Percentiles rank a stretch among this genome's conserved stretches.
Evolutionary conservation across 1,284 basidiomycete species (phyloP).

Genomic region (Sporisorium exsertum): DNA sequence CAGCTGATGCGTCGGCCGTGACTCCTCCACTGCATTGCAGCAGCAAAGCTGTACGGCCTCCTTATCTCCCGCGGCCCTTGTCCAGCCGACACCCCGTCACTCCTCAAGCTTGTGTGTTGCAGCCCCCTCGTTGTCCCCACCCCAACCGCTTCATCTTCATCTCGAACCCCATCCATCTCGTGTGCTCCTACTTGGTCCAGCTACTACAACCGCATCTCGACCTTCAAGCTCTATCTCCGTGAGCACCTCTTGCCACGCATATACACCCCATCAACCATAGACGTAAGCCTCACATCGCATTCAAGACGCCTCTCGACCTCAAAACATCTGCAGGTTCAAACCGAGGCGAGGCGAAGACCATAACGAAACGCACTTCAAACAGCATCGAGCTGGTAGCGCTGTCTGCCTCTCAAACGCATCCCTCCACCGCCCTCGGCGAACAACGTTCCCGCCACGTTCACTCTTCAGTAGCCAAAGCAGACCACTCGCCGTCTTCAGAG

Average conservation of each 20-base stretch:
- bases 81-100: constrained; percentile 21
- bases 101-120: background rate
- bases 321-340: background rate
- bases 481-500: constrained; percentile 7
- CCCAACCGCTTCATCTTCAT: background rate
- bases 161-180: constrained; percentile 4
- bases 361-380: constrained; percentile 11
- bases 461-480: background rate
- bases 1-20: constrained; percentile 23
- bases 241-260: background rate
- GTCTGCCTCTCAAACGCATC: constrained; percentile 37
- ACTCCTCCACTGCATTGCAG: constrained; percentile 32
- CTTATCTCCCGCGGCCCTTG: constrained; percentile 35
- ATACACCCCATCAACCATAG: background rate
- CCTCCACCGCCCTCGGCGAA: constrained; percentile 18
- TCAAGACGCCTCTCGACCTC: background rate
- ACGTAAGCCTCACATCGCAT: background rate
- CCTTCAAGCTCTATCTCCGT: background rate
- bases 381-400: constrained; percentile 40
- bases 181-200: background rate
- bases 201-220: background rate
- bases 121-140: background rate
- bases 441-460: constrained; percentile 18
- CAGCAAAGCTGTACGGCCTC: background rate
- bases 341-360: constrained; percentile 6